Evolutionary conservation across 805 yeast genomes (phyloP).

Genomic region (Spathaspora girioi): DNA sequence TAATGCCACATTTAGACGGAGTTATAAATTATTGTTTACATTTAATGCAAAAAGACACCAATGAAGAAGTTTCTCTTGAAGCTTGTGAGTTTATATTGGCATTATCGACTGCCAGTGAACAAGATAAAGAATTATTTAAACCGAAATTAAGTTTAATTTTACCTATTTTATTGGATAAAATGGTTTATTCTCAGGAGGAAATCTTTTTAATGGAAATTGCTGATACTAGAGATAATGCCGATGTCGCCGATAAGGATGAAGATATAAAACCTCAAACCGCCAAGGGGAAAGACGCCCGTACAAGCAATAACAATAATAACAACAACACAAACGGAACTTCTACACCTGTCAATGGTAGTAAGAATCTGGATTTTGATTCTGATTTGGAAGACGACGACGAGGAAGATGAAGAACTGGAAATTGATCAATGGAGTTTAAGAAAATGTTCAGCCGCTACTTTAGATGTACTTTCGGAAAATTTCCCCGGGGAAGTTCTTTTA

Average conservation of each 20-base stretch:
- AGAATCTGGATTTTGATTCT: slow-evolving; percentile 36
- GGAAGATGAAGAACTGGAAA: slow-evolving; percentile 63
- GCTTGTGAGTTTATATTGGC: slow-evolving; percentile 89
- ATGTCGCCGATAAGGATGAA: slow-evolving; percentile 76
- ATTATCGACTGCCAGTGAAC: slow-evolving; percentile 62
- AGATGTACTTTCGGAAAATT: slow-evolving; percentile 69
- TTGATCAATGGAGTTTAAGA: slow-evolving; percentile 84
- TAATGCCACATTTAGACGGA: slow-evolving; percentile 80
- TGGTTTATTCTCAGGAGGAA: slow-evolving; percentile 88
- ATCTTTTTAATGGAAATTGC: slow-evolving; percentile 57
- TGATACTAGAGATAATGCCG: slow-evolving; percentile 74
- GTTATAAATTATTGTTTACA: slow-evolving; percentile 81
- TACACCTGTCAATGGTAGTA: background rate
- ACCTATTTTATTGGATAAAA: slow-evolving; percentile 74
- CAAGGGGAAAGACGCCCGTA: slow-evolving; percentile 48
- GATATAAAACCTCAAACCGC: slow-evolving; percentile 84
- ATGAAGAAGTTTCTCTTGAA: slow-evolving; percentile 79
- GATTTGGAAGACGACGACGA: slow-evolving; percentile 70
- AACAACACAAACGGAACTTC: slow-evolving; percentile 16
- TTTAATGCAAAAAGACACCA: slow-evolving; percentile 53
- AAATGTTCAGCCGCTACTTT: slow-evolving; percentile 94
- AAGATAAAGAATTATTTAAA: slow-evolving; percentile 33
- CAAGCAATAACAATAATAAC: slow-evolving; percentile 12
- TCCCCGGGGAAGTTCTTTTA: slow-evolving; percentile 64
- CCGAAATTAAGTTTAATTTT: slow-evolving; percentile 56